phyloP scores from a whole-genome alignment of 768 basidiomycete genomes.

The Trametes cinnabarina region DNA sequence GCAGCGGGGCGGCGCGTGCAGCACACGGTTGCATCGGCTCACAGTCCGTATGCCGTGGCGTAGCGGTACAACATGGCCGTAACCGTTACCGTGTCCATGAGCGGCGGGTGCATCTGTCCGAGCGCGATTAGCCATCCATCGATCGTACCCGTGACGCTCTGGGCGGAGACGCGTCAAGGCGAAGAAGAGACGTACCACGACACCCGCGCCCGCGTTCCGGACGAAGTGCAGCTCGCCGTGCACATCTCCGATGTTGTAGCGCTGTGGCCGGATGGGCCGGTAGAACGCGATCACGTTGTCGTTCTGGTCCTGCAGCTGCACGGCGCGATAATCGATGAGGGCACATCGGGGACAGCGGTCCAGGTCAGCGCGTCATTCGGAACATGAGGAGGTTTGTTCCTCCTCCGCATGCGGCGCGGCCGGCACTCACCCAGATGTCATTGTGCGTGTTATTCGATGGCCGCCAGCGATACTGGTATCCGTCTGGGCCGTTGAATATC shows the following conservation, averaged over 20 bases:
- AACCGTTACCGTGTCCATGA: constrained; percentile 86
- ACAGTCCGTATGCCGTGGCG: constrained; percentile 52
- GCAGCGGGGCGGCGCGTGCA: not conserved
- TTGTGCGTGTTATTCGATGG: constrained; percentile 51
- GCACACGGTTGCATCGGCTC: constrained; percentile 20
- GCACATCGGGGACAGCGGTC: not conserved
- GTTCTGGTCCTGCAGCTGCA: constrained; percentile 69
- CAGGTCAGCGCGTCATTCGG: constrained; percentile 5
- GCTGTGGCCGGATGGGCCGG: constrained; percentile 71
- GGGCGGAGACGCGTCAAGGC: constrained; percentile 3
- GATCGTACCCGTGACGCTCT: not conserved
- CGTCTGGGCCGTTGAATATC: constrained; percentile 81
- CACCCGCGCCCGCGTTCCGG: constrained; percentile 74
- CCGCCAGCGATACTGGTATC: constrained; percentile 77
- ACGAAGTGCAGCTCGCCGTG: constrained; percentile 84
- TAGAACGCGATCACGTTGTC: constrained; percentile 75
- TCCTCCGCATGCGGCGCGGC: not conserved
- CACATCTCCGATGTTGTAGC: constrained; percentile 84
- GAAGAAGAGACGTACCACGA: constrained; percentile 56
- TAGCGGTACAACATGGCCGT: constrained; percentile 86
- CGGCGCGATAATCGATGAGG: constrained; percentile 13
- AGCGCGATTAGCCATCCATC: constrained; percentile 13
- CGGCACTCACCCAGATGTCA: constrained; percentile 56
- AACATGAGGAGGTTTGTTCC: not conserved
- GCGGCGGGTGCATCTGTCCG: constrained; percentile 75